A percentile compares a stretch with the other conserved stretches of the same genome.
phyloP scores from a whole-genome alignment of 75 land plant species.

The Cryptomeria japonica region DNA sequence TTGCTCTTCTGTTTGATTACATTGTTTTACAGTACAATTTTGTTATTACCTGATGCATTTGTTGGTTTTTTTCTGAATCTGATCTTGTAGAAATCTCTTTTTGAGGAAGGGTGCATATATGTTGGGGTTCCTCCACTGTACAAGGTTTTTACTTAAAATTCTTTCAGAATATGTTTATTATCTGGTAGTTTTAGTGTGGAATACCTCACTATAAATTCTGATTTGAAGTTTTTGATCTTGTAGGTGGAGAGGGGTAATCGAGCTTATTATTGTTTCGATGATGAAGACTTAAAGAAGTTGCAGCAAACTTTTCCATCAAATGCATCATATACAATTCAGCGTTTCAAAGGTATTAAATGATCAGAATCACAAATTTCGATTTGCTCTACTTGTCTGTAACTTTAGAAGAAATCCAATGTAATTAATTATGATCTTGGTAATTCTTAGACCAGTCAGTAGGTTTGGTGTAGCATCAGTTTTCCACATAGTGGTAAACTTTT shows the following conservation, averaged over 20 bases:
- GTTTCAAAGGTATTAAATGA: conserved; percentile 81
- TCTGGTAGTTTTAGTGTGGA: neutral
- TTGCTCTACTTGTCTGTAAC: neutral
- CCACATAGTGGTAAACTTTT: neutral
- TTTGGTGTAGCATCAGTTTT: neutral
- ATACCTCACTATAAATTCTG: neutral
- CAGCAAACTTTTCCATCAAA: conserved; percentile 70
- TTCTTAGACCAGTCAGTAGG: neutral
- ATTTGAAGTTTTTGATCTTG: neutral
- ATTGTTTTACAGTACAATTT: neutral
- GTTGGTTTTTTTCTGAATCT: neutral
- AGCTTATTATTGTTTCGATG: conserved; percentile 83
- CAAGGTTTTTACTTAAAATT: conserved; percentile 59
- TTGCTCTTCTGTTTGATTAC: neutral
- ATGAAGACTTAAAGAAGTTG: conserved; percentile 62
- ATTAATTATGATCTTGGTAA: neutral
- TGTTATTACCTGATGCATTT: neutral
- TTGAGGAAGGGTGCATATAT: conserved; percentile 93
- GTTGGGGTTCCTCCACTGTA: conserved; percentile 98
- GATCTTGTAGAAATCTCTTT: conserved; percentile 73
- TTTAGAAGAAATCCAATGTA: neutral
- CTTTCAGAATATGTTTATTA: neutral
- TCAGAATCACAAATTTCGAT: neutral
- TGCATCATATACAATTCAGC: conserved; percentile 88
- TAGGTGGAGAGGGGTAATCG: conserved; percentile 98